Evolutionary conservation across 106 monocot species (phyloP), one percentile per base, ranked within the genome.

Genomic region (Triglochin maritima): DNA sequence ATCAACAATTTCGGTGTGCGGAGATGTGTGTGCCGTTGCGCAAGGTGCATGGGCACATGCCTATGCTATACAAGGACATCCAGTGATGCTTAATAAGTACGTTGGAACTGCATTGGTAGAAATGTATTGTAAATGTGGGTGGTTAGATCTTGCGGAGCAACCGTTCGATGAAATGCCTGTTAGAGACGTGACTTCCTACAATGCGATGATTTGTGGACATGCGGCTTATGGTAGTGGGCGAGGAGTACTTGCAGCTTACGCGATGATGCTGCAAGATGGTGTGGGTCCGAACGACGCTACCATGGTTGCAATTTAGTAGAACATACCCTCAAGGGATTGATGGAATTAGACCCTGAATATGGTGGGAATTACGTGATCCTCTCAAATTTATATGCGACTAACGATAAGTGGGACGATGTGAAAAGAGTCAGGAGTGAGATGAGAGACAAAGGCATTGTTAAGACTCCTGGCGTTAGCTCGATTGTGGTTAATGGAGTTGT

Each of bases 301-400:
- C 0, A 61, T 82, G 7, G 42, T 86, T 2, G 69, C n/a, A 5
- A 54, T 75, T 46, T 77, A 2, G 71, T 69, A 2, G 72, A 79
- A 61, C 45, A 50, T 3, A 45, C 66, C 55, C 29, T 66, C 7
- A 6, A 3, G 8, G 11, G 62, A 2, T 58, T 87, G 62, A 60
- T 81, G 15, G 29, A 66, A 54, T 62, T 77, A 44, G 77, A 79
- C 43, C 84, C 87, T 2, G 56, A 50, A 1, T 53, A 84, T 43
- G 74, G 77, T 0, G 81, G 77, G 12, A 81, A 74, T 44, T 84
- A 84, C 47, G 84, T 84, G 29, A 53, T 84, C 53, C 17, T 77
- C 50, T 83, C 87, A n/a, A 88, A 84, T 57, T 59, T 88, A 52
- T 84, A 84, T 53, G 81, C 88, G 6, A 50, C 59, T 5, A 46